Evolutionary conservation across 306 rosid genomes (phyloP).

Genomic region (Vigna trinervia): DNA sequence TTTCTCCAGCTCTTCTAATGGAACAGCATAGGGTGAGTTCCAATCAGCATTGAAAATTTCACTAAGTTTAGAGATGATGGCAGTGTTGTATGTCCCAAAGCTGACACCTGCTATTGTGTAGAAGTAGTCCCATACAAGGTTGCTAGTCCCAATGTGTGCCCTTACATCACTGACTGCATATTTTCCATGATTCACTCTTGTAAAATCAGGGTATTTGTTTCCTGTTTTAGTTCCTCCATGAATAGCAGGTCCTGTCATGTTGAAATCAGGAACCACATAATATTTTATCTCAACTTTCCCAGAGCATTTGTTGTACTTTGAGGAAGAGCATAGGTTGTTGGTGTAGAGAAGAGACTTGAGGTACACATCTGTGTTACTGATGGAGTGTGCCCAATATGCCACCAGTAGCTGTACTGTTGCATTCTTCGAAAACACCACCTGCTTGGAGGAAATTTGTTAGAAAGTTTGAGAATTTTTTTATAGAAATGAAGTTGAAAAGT

Average conservation of each 20-base stretch:
- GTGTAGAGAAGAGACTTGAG: conserved; percentile 82
- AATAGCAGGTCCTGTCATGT: conserved; percentile 81
- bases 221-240: conserved; percentile 57
- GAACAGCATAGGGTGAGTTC: conserved; percentile 84
- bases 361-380: conserved; percentile 70
- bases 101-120: conserved; percentile 87
- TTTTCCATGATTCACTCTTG: conserved; percentile 91
- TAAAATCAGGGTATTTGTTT: conserved; percentile 72
- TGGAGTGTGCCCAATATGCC: conserved; percentile 83
- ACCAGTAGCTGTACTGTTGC: conserved; percentile 84
- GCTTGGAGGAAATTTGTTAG: conserved; percentile 21
- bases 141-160: conserved; percentile 91
- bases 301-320: conserved; percentile 68
- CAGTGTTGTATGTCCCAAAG: conserved; percentile 82
- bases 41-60: conserved; percentile 89
- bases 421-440: conserved; percentile 82
- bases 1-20: conserved; percentile 54
- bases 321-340: conserved; percentile 82
- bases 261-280: conserved; percentile 82
- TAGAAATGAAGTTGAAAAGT: conserved; percentile 9
- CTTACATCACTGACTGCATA: conserved; percentile 79
- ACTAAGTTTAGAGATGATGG: conserved; percentile 70
- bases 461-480: conserved; percentile 13
- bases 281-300: conserved; percentile 93
- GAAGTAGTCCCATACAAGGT: conserved; percentile 93